Percentiles rank a stretch among this genome's conserved stretches.
phyloP scores from a whole-genome alignment of 805 yeast species.

The Starmerella ratchasimensis region DNA sequence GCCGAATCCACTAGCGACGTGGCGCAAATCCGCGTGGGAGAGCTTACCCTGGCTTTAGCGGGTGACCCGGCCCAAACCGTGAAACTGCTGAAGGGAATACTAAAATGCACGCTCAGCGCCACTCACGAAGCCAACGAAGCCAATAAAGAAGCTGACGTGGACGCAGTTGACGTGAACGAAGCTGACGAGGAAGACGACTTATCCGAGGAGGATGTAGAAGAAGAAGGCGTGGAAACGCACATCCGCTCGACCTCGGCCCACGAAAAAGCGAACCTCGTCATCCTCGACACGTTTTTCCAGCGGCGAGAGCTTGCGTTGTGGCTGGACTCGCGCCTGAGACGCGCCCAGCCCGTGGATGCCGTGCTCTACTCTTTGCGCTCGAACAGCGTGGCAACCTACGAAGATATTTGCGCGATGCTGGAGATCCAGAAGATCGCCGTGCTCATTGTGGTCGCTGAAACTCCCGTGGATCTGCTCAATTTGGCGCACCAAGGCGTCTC shows the following conservation, averaged over 20 bases:
- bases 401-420: slow-evolving; percentile 3
- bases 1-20: no score
- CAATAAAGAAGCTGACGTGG: no score
- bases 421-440: slow-evolving; percentile 6
- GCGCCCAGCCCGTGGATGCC: slow-evolving; percentile 5
- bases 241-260: slow-evolving; percentile 4
- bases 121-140: no score
- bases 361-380: slow-evolving; percentile 5
- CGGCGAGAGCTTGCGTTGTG: no score
- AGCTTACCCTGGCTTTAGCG: no score
- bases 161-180: not conserved
- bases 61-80: no score
- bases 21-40: no score
- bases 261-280: slow-evolving; percentile 5
- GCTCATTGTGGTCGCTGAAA: slow-evolving; percentile 4
- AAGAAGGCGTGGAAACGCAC: slow-evolving; percentile 1
- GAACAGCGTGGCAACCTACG: not conserved
- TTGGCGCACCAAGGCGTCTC: slow-evolving; percentile 1
- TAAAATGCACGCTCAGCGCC: no score
- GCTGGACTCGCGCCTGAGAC: slow-evolving; percentile 8
- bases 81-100: no score
- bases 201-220: not conserved
- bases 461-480: not conserved
- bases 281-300: slow-evolving; percentile 1
- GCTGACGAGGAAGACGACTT: slow-evolving; percentile 2